phyloP scores from a whole-genome alignment of 345 rosid genomes.

The Pistacia vera region DNA sequence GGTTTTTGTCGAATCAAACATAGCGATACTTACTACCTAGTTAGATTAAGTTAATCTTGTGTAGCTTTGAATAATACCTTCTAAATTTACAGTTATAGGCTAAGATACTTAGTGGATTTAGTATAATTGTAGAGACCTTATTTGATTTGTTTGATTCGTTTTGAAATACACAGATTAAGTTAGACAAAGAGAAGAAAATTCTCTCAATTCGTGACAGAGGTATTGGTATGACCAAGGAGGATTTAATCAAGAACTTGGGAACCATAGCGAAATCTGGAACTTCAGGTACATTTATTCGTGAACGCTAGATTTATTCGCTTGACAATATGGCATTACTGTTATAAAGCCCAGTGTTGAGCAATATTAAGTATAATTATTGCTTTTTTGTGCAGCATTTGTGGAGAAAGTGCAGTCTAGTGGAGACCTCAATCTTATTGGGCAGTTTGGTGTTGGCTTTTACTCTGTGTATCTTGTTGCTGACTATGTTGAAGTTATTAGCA shows the following conservation, averaged over 20 bases:
- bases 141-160: background rate
- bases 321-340: background rate
- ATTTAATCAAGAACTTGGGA: slow-evolving; percentile 94
- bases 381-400: slow-evolving; percentile 70
- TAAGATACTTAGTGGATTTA: background rate
- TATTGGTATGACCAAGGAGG: slow-evolving; percentile 99
- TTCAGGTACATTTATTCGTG: slow-evolving; percentile 59
- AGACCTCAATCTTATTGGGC: slow-evolving; percentile 96
- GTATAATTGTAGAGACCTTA: background rate
- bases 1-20: slow-evolving; percentile 43
- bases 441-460: slow-evolving; percentile 99
- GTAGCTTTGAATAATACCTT: too few species aligned
- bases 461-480: slow-evolving; percentile 98
- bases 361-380: slow-evolving; percentile 9
- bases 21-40: background rate
- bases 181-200: slow-evolving; percentile 88
- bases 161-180: slow-evolving; percentile 69
- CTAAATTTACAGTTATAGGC: too few species aligned
- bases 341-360: background rate
- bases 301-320: background rate
- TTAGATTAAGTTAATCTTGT: background rate
- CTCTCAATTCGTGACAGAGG: slow-evolving; percentile 92
- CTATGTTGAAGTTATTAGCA: slow-evolving; percentile 95
- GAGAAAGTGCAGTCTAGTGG: slow-evolving; percentile 98
- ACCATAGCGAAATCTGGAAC: slow-evolving; percentile 99